Evolutionary conservation across 352 stramenopile genomes (phyloP).

Genomic region (Halophytophthora batemanensis): DNA sequence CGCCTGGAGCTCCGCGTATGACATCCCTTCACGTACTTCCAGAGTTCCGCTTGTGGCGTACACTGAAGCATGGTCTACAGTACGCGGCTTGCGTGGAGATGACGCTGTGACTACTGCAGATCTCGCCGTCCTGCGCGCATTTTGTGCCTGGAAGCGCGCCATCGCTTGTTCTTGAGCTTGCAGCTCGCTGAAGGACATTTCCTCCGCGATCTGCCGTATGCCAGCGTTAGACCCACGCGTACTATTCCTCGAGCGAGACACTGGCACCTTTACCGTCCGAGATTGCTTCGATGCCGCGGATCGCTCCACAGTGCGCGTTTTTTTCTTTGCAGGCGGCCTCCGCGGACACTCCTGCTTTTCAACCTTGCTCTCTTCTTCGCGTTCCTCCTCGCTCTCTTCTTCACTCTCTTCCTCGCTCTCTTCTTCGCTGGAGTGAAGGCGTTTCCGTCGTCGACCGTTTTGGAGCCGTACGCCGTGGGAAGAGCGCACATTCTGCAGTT

Average conservation of each 20-base stretch:
- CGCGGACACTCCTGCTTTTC: conserved; percentile 6
- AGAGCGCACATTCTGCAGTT: conserved; percentile 1
- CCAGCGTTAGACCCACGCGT: conserved; percentile 3
- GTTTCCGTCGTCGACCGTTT: conserved; percentile 11
- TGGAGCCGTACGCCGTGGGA: neutral
- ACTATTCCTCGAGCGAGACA: neutral
- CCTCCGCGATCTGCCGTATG: conserved; percentile 31
- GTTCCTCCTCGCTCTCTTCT: conserved; percentile 8
- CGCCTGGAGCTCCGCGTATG: conserved; percentile 6
- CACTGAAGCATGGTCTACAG: neutral
- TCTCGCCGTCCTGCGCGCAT: conserved; percentile 14
- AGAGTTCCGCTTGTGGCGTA: neutral
- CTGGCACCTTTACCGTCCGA: conserved; percentile 7
- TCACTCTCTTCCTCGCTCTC: conserved; percentile 13
- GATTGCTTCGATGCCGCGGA: conserved; percentile 1
- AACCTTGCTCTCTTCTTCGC: conserved; percentile 1
- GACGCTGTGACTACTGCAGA: neutral
- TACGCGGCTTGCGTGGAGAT: neutral
- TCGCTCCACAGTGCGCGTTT: conserved; percentile 14
- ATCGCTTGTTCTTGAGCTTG: conserved; percentile 49
- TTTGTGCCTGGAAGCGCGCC: conserved; percentile 33
- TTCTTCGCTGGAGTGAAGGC: conserved; percentile 5
- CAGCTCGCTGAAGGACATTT: conserved; percentile 43
- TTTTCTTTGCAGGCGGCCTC: conserved; percentile 3
- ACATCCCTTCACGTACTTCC: conserved; percentile 2